Evolutionary conservation across 148 eudicot genomes (phyloP).

Genomic region (Cornus suecica): DNA sequence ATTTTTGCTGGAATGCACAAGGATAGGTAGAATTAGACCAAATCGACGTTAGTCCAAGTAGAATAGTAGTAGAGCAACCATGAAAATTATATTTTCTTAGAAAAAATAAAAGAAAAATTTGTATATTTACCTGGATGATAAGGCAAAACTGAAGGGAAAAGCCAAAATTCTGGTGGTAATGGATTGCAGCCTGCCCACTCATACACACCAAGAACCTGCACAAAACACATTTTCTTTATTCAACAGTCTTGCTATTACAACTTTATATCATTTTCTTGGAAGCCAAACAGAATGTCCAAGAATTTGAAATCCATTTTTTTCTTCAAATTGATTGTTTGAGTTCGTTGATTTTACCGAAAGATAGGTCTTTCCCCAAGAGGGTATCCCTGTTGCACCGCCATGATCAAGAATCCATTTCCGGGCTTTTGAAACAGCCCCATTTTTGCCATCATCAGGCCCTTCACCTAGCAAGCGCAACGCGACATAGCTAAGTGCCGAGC

Average conservation of each 20-base stretch:
- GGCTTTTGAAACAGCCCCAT: constrained; percentile 14
- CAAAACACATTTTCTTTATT: too few species aligned
- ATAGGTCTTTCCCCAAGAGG: too few species aligned
- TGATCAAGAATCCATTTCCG: constrained; percentile 22
- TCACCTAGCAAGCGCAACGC: constrained; percentile 15
- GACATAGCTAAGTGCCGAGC: constrained; percentile 16
- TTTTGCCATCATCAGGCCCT: constrained; percentile 16
- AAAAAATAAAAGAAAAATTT: not conserved
- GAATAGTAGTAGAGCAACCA: too few species aligned
- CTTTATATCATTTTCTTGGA: too few species aligned
- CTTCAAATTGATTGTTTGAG: too few species aligned
- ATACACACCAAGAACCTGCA: constrained; percentile 10
- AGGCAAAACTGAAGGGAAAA: constrained; percentile 5
- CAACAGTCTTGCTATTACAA: too few species aligned
- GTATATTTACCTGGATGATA: constrained; percentile 7
- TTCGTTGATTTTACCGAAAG: not conserved
- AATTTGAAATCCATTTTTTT: too few species aligned
- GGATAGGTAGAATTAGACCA: not conserved
- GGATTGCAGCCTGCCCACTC: constrained; percentile 12
- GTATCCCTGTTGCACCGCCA: too few species aligned
- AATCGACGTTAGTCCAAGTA: too few species aligned
- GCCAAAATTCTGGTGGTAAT: constrained; percentile 7
- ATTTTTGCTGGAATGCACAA: constrained; percentile 9
- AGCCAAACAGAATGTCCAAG: too few species aligned
- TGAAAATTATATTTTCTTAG: too few species aligned